Evolutionary conservation across 2,329 filamentous ascomycete species (phyloP), one percentile per base, ranked within the genome.

Genomic region (Pseudogymnoascus sp.): DNA sequence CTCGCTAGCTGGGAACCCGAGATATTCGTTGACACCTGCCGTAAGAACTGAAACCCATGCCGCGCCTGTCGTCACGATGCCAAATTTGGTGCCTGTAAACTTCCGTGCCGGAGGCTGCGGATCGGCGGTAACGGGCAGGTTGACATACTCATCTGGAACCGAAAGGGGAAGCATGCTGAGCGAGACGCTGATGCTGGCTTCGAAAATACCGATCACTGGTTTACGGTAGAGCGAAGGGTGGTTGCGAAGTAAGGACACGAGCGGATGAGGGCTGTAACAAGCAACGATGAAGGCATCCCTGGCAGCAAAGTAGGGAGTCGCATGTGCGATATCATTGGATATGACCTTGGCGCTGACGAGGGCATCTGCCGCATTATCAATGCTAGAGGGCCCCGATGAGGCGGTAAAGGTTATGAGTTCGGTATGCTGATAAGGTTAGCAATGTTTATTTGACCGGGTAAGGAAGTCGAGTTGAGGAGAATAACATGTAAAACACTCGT

Each of bases 61-160:
- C 63, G 84, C 84, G 0, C 92, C 93, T 0, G 93, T 97, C 4
- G 89, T 93, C 4, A 97, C 88, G 66, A 97, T 95, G 1, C 92
- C 93, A 79, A 95, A 97, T 56, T 77, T 79, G 67, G 84, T 64
- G 66, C 26, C 62, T 62, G 21, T 69, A 67, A n/a, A 60, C 64
- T 10, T 65, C 63, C n/a, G 75, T 67, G 15, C 71, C 65, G 56
- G 74, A 75, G 15, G 76, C 76, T 63, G 78, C 77, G 37, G 83
- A 75, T 61, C 80, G 67, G 60, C 37, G 7, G 60, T 87, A 83
- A 9, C 93, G 72, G 1, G 86, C 83, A 0, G 85, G 33, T 60
- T 10, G 19, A 31, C 19, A 42, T 38, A 60, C 35, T 33, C 33
- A 9, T 31, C 15, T 11, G 38, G 59, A 7, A 38, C 59, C 15